Conservation (phyloP, 2,329 filamentous ascomycete genomes). For the Biscogniauxia mediterranea region DNA sequence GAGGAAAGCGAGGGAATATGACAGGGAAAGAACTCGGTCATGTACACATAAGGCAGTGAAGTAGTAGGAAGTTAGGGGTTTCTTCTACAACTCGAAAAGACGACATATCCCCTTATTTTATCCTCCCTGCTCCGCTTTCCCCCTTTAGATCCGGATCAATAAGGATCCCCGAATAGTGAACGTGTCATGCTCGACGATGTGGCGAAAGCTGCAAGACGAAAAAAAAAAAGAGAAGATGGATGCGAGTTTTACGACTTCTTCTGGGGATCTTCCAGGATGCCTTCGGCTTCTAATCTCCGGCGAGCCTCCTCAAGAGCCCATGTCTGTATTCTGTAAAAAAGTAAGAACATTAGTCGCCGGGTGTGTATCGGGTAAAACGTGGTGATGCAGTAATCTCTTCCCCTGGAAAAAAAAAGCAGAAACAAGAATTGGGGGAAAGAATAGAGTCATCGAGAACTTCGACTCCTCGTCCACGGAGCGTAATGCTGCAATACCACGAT, state of each 20-base stretch:
- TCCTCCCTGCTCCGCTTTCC: not conserved
- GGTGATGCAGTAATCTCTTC: not conserved
- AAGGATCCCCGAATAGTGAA: not conserved
- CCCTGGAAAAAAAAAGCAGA: not conserved
- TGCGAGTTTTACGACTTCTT: constrained; percentile 42
- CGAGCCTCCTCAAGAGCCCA: constrained; percentile 98
- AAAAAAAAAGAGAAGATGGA: not conserved
- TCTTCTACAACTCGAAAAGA: not conserved
- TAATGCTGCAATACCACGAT: too few relatives aligned
- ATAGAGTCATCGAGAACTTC: too few relatives aligned
- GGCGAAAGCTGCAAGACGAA: not conserved
- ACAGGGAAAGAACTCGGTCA: not conserved
- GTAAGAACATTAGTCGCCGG: constrained; percentile 26
- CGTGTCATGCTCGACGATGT: not conserved
- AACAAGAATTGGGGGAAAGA: not conserved
- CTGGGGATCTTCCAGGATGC: constrained; percentile 80
- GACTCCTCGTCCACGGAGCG: too few relatives aligned
- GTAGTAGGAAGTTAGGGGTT: not conserved
- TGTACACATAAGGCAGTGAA: not conserved
- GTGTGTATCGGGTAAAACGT: not conserved
- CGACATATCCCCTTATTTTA: not conserved
- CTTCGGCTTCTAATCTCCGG: constrained; percentile 91
- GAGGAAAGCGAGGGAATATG: not conserved
- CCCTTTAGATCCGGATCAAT: not conserved
- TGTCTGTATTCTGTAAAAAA: constrained; percentile 79